Evolutionary conservation across 139 green algal species (phyloP).

Genomic region (Pseudopediastrum boryanum): DNA sequence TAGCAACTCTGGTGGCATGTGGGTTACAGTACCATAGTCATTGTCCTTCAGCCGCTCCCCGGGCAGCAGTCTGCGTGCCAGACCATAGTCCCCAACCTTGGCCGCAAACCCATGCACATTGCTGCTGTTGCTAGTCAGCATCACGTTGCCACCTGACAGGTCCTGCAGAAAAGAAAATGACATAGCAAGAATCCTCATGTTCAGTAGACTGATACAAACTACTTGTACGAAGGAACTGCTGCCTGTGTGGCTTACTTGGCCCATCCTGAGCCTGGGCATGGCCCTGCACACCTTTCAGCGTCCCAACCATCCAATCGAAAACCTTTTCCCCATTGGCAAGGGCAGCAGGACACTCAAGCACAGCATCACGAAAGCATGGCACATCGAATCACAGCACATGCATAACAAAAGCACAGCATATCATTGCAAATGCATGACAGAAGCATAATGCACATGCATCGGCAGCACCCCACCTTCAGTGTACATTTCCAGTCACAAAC

Average conservation of each 20-base stretch:
- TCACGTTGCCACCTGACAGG: slow-evolving; percentile 61
- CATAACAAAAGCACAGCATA: background rate
- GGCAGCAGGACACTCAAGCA: background rate
- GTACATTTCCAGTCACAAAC: too few relatives aligned
- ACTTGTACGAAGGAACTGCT: too few relatives aligned
- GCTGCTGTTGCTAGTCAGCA: slow-evolving; percentile 19
- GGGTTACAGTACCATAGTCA: background rate
- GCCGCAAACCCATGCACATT: slow-evolving; percentile 43
- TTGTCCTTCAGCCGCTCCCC: background rate
- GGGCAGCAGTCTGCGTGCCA: background rate
- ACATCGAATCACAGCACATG: background rate
- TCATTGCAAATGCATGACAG: background rate
- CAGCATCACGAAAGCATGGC: background rate
- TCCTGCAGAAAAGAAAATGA: background rate
- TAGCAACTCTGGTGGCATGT: background rate
- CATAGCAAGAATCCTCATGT: background rate
- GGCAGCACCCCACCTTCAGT: too few relatives aligned
- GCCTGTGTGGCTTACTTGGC: too few relatives aligned
- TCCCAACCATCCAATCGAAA: too few relatives aligned
- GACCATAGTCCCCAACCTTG: slow-evolving; percentile 67
- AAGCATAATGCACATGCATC: background rate
- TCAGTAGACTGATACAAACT: too few relatives aligned
- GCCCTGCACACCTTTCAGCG: too few relatives aligned
- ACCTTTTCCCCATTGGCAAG: background rate
- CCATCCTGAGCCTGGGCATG: too few relatives aligned